A percentile compares a stretch with the other conserved stretches of the same genome.
Conservation (phyloP, 106 monocot genomes). For the Dendrobium huoshanense region DNA sequence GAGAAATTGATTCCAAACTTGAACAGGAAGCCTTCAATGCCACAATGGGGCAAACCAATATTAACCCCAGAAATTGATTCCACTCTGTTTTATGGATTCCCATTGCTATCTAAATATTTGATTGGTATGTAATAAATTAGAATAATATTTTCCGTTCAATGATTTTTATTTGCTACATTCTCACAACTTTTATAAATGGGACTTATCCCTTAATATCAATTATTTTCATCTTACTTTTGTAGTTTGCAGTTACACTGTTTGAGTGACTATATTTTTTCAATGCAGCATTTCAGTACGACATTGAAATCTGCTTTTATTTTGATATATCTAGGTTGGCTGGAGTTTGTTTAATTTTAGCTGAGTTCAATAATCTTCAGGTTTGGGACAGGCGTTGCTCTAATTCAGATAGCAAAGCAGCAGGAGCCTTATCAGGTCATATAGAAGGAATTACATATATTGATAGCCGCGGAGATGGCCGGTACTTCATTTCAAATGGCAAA, state of each 20-base stretch:
- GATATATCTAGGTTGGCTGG: not conserved
- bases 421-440: conserved; percentile 67
- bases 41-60: not conserved
- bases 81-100: not conserved
- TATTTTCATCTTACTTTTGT: not conserved
- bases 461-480: conserved; percentile 83
- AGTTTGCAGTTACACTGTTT: not conserved
- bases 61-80: too few species aligned
- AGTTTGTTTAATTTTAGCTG: not conserved
- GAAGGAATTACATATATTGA: conserved; percentile 95
- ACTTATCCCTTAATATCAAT: not conserved
- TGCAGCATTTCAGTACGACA: not conserved
- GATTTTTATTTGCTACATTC: not conserved
- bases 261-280: not conserved
- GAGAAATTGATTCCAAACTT: not conserved
- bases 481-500: conserved; percentile 93
- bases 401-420: conserved; percentile 48
- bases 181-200: not conserved
- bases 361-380: conserved; percentile 36
- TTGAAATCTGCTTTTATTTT: not conserved
- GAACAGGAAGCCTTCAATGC: not conserved
- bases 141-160: not conserved
- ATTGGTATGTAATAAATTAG: not conserved
- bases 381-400: conserved; percentile 85
- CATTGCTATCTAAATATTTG: not conserved